Evolutionary conservation across 2,329 filamentous ascomycete genomes (phyloP).

Genomic region (Tolypocladium tropicale): DNA sequence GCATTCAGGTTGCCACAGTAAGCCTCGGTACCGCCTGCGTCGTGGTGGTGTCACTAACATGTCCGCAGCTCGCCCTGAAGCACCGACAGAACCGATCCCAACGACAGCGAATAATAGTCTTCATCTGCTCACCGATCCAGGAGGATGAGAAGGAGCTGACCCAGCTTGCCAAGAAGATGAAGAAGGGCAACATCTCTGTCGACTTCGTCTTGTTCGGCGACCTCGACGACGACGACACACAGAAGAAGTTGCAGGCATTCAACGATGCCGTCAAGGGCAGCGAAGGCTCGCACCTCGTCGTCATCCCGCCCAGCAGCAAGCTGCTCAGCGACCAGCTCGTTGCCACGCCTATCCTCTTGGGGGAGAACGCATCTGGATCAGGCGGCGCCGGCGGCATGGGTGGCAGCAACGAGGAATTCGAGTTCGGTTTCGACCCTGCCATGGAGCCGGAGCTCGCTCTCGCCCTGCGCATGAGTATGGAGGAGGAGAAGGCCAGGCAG

Average conservation of each 20-base stretch:
- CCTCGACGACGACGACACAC: slow-evolving; percentile 75
- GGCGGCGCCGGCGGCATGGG: slow-evolving; percentile 47
- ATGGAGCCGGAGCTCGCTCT: slow-evolving; percentile 90
- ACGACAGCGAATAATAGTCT: slow-evolving; percentile 91
- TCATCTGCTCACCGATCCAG: slow-evolving; percentile 84
- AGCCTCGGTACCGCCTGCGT: slow-evolving; percentile 18
- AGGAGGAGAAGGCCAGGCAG: slow-evolving; percentile 91
- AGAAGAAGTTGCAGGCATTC: slow-evolving; percentile 89
- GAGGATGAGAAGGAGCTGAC: slow-evolving; percentile 85
- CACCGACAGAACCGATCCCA: slow-evolving; percentile 97
- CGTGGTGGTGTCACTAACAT: slow-evolving; percentile 9
- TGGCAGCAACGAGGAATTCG: slow-evolving; percentile 53
- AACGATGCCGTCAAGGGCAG: slow-evolving; percentile 85
- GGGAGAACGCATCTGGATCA: slow-evolving; percentile 55
- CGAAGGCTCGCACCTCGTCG: slow-evolving; percentile 83
- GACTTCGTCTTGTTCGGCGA: slow-evolving; percentile 96
- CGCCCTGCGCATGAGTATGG: slow-evolving; percentile 92
- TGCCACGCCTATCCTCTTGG: slow-evolving; percentile 79
- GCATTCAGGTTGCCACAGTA: slow-evolving; percentile 91
- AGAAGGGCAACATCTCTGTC: slow-evolving; percentile 90
- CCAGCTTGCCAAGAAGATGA: slow-evolving; percentile 94
- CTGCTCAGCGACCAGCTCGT: slow-evolving; percentile 88
- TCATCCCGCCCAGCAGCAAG: slow-evolving; percentile 83
- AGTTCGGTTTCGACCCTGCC: slow-evolving; percentile 80
- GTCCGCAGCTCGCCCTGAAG: slow-evolving; percentile 75